Conservation (phyloP, 2,329 filamentous ascomycete genomes). For the Gliomastix tumulicola region DNA sequence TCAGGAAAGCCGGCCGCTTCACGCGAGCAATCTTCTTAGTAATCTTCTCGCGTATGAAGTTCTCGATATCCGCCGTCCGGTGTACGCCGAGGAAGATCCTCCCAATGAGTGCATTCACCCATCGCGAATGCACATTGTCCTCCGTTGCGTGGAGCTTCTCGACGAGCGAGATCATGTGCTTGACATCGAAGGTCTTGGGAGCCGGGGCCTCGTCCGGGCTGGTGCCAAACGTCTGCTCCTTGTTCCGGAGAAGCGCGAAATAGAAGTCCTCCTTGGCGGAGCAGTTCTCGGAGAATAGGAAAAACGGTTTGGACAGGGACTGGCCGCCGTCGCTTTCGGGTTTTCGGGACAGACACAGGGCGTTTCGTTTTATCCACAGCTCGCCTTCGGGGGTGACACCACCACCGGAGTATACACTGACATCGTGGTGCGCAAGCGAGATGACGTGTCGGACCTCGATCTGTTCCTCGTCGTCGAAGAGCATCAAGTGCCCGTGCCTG, state of each 20-base stretch:
- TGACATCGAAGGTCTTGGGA: slow-evolving; percentile 71
- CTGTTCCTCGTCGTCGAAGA: slow-evolving; percentile 93
- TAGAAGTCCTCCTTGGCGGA: slow-evolving; percentile 99
- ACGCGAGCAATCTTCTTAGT: slow-evolving; percentile 94
- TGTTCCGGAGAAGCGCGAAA: slow-evolving; percentile 80
- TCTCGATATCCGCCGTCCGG: slow-evolving; percentile 74
- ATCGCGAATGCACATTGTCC: slow-evolving; percentile 82
- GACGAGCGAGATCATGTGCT: slow-evolving; percentile 82
- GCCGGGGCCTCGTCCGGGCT: slow-evolving; percentile 51
- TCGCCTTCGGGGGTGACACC: slow-evolving; percentile 80
- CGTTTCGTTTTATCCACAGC: slow-evolving; percentile 91
- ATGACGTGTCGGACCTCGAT: slow-evolving; percentile 95
- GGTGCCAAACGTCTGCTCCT: slow-evolving; percentile 59
- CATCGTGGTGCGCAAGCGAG: slow-evolving; percentile 78
- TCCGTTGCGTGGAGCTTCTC: slow-evolving; percentile 88
- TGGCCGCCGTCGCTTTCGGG: slow-evolving; percentile 48
- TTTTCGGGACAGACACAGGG: slow-evolving; percentile 71
- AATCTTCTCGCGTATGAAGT: slow-evolving; percentile 75
- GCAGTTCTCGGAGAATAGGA: slow-evolving; percentile 88
- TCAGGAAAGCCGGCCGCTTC: slow-evolving; percentile 85
- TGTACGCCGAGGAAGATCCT: slow-evolving; percentile 84
- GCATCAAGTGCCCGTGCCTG: slow-evolving; percentile 91
- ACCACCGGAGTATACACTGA: slow-evolving; percentile 78
- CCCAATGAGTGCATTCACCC: slow-evolving; percentile 88
- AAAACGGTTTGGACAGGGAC: slow-evolving; percentile 73